Base-by-base conservation (phyloP, 2,329 filamentous ascomycete genomes). In the Neurospora crassa region DNA sequence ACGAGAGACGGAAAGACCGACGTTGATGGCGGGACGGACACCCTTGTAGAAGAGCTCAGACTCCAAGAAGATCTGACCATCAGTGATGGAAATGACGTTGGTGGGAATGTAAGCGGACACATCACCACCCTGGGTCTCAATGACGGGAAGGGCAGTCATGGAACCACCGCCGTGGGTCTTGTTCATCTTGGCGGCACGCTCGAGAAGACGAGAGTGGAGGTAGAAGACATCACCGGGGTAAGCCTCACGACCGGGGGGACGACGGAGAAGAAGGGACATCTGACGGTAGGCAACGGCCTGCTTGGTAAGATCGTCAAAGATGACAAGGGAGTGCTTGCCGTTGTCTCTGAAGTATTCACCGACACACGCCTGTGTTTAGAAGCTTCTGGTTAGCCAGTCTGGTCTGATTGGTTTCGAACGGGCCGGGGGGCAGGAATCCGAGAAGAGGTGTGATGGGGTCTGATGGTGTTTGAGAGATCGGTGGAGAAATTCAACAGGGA, bases 11-110 rank as follows among this genome's bases (percentile, higher is more conserved):
- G 96, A 99, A 79, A 99, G 93, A 96, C 96, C 96, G 92, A 99
- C 96, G 90, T 99, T 99, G 85, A 99, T 99, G 87, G 96, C 96
- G 80, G 96, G 96, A 82, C 96, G 95, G 85, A 99, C 87, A 96
- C 96, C 96, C 93, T 99, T 99, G 93, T 97, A 98, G 92, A 98
- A 99, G 77, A 98, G 89, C 86, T 99, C 96, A 78, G 95, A 86
- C 87, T 99, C 96, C 88, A 99, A 89, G 93, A 99, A 99, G 85
- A 99, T 98, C 88, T 99, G 96, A 76, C 96, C 96, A 81, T 98
- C 96, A 79, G 96, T 99, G 82, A 99, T 99, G 84, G 95, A 98
- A 90, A 99, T 99, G 87, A 98, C 96, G 89, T 98, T 99, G 87
- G 96, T 99, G 80, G 96, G 96, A 90, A 99, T 98, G 86, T 98